Evolutionary conservation across 352 stramenopile genomes (phyloP), one percentile per base, ranked within the genome.

Genomic region (Phytopythium vexans): DNA sequence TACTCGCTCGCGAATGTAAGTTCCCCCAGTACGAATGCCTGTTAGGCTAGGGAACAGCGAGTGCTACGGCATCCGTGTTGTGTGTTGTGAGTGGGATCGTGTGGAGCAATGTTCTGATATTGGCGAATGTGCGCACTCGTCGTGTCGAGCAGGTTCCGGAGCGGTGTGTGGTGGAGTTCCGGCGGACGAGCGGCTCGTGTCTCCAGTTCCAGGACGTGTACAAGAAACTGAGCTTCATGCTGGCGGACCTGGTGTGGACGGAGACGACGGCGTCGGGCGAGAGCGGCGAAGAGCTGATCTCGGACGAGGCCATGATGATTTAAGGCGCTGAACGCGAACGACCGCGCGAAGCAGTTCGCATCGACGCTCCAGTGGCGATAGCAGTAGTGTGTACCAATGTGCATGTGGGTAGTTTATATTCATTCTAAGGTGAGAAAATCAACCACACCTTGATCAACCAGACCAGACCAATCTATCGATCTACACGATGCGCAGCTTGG

Each of bases 221-320:
- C 65, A 85, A 88, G 49, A 82, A 74, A 54, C 62, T 92, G 51
- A 88, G 70, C 46, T 60, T 44, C 14, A 60, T 52, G 49, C 65
- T 92, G 11, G 58, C 74, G 8, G 71, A 86, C 53, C 70, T 86
- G 21, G 63, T 84, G 40, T 92, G 70, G 56, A 65, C 74, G 47
- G 55, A 57, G 9, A 15, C 2, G 8, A 15, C 46, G 27, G 34
- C 33, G 46, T 27, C 43, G 11, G 32, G 43, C 43, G 43, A 73
- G 14, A 69, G 62, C 37, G 68, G 62, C 16, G 82, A 92, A 45
- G 82, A 92, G 52, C 66, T 89, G 46, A 88, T 89, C 46, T 89
- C 78, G 14, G 82, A 92, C 52, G 79, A 89, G 54, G 77, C 75
- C 47, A 85, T 89, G 68, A 92, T 92, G 82, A 89, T 89, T 60